These are phyloP conservation scores for Amphibolis antarctica DNA, from an alignment of 106 monocot genomes.

Conservation along the genomic window DNA sequence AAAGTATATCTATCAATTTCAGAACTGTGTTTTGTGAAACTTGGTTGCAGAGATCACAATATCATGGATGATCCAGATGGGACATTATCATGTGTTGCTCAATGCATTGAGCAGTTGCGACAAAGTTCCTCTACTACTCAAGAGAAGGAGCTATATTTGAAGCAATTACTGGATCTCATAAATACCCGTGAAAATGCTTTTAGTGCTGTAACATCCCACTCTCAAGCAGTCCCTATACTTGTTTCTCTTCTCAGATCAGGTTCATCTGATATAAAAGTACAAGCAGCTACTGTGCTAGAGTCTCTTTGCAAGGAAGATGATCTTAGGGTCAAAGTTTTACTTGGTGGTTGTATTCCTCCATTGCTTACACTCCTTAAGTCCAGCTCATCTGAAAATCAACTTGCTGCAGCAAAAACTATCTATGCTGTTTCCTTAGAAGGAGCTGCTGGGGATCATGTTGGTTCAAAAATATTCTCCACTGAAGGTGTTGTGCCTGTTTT, in stretches of 20 bases:
- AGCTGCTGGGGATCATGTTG: constrained; percentile 73
- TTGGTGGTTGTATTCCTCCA: constrained; percentile 96
- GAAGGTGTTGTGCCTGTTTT: constrained; percentile 91
- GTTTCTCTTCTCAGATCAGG: constrained; percentile 95
- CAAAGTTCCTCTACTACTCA: constrained; percentile 50
- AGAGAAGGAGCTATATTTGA: constrained; percentile 79
- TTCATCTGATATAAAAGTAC: constrained; percentile 58
- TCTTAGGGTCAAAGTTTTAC: constrained; percentile 78
- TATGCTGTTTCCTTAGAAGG: constrained; percentile 96
- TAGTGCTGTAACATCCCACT: constrained; percentile 92
- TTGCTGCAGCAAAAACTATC: constrained; percentile 83
- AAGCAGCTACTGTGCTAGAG: constrained; percentile 66
- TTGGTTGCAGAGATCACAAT: constrained; percentile 41
- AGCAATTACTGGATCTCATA: constrained; percentile 82
- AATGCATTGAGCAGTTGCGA: constrained; percentile 81
- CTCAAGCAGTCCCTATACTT: constrained; percentile 91
- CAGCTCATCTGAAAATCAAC: constrained; percentile 60
- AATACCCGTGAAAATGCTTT: constrained; percentile 79
- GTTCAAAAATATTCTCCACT: constrained; percentile 97
- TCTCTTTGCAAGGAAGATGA: constrained; percentile 95
- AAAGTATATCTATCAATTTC: neutral
- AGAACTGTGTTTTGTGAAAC: neutral
- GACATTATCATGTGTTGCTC: constrained; percentile 85
- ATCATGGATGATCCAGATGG: constrained; percentile 90
- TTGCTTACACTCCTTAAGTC: constrained; percentile 81